Evolutionary conservation across 768 basidiomycete genomes (phyloP), one percentile per base, ranked within the genome.

Genomic region (Amanita rimosa): DNA sequence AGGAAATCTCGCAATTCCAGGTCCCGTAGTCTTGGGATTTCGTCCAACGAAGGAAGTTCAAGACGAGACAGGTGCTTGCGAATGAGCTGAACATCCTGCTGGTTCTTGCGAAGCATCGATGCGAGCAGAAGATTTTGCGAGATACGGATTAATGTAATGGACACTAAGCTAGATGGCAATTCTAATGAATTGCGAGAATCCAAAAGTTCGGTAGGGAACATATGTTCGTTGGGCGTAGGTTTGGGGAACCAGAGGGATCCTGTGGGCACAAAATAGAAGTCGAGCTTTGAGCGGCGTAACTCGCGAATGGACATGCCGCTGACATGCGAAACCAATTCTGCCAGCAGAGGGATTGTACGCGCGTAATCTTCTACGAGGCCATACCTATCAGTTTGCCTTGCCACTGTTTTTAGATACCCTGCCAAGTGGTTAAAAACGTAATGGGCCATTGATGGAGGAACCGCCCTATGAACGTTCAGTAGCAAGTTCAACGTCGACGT

Each of bases 81-180:
- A 41, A 87, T 68, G 35, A 72, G 63, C 49, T 79, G 79, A 6
- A 85, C 75, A 42, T 87, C 86, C 57, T 84, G 80, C 14, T 71
- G 74, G 55, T 80, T 79, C 42, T 74, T 71, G 58, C 77, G 78
- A 27, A 89, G 64, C 71, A 86, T 75, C 4, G 73, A 63, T 17
- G 78, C 58, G 55, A 85, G 79, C 21, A 87, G 61, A 62, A 81
- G 66, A 54, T 86, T 85, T 64, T 90, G 86, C 1, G 84, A 74
- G 2, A 78, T 68, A 6, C 86, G 75, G 51, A 87, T 72, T 65
- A 81, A 72, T 9, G 77, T 73, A 37, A 85, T 73, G 33, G 68
- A 73, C 4, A 77, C 64, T 22, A 86, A 60, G 33, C 63, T 62
- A 9, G 67, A 49, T 2, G 73, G 68, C 7, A 76, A 50, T 22